Conservation (phyloP, 768 basidiomycete genomes). For the Termitomyces sp. region DNA sequence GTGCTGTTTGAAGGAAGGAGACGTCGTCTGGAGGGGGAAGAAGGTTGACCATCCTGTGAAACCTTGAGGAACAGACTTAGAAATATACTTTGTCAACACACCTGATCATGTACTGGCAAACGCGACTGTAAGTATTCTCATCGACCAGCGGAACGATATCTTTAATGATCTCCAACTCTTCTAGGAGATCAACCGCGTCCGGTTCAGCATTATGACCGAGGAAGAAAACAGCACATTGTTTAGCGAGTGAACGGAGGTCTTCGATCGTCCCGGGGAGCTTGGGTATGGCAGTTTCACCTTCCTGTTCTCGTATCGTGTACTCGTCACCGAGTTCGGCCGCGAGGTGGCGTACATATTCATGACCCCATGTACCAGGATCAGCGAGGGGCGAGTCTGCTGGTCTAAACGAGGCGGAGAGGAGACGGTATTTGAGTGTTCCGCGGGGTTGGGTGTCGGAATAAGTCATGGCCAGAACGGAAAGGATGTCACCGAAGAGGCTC, state of each 20-base stretch:
- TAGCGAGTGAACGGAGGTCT: constrained; percentile 70
- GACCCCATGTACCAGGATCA: constrained; percentile 97
- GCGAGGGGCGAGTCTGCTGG: constrained; percentile 62
- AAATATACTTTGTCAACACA: constrained; percentile 27
- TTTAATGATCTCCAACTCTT: constrained; percentile 88
- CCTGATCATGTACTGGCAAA: constrained; percentile 96
- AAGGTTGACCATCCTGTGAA: constrained; percentile 73
- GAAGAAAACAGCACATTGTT: constrained; percentile 86
- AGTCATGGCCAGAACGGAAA: constrained; percentile 98
- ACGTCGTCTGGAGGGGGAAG: constrained; percentile 92
- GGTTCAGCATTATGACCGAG: constrained; percentile 95
- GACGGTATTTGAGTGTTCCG: constrained; percentile 90
- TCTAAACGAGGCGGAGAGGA: constrained; percentile 70
- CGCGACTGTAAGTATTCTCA: constrained; percentile 79
- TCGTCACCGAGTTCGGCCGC: constrained; percentile 96
- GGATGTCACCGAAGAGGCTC: constrained; percentile 94
- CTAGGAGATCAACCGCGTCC: constrained; percentile 92
- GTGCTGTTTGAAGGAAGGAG: constrained; percentile 82
- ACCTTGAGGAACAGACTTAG: neutral
- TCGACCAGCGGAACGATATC: constrained; percentile 77
- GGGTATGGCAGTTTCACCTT: constrained; percentile 17
- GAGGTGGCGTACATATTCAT: constrained; percentile 97
- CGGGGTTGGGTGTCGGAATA: constrained; percentile 97
- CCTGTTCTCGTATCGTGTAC: constrained; percentile 63
- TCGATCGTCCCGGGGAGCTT: constrained; percentile 58